These are phyloP conservation scores for Coniochaeta ligniaria DNA, from an alignment of 2,329 filamentous ascomycete genomes.

Conservation along the genomic window DNA sequence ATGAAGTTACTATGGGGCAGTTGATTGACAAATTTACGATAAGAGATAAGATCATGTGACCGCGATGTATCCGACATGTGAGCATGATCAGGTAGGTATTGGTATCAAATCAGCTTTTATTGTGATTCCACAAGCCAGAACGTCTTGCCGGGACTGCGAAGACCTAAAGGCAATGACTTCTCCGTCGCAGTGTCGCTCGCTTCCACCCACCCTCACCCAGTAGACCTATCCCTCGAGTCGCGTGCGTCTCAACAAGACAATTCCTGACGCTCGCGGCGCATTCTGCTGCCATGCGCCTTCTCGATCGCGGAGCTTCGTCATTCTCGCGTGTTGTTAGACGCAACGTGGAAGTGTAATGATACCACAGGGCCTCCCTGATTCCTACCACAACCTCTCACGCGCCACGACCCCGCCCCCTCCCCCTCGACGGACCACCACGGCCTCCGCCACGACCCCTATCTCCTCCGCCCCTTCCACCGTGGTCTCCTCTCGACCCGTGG, in stretches of 20 bases:
- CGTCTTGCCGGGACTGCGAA: no score
- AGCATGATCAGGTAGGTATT: not conserved
- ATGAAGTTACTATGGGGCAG: not conserved
- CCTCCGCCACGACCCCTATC: constrained; percentile 33
- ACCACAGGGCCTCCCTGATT: not conserved
- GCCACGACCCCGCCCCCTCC: not conserved
- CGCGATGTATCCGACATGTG: not conserved
- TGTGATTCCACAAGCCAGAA: not conserved
- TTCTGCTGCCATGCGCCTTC: not conserved
- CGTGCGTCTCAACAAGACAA: no score
- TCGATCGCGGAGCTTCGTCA: not conserved
- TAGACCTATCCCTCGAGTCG: no score
- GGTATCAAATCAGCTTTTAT: not conserved
- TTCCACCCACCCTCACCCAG: no score
- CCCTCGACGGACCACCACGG: constrained; percentile 8
- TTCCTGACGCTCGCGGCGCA: not conserved
- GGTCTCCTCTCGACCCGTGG: constrained; percentile 41
- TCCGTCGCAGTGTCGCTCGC: no score
- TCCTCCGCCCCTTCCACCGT: constrained; percentile 31
- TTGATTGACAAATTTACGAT: not conserved
- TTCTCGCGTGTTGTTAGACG: not conserved
- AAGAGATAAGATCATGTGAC: not conserved
- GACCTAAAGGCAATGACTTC: no score
- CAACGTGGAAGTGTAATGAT: not conserved
- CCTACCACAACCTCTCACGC: not conserved